phyloP scores from a whole-genome alignment of 768 basidiomycete species.

The Boletus sp. region DNA sequence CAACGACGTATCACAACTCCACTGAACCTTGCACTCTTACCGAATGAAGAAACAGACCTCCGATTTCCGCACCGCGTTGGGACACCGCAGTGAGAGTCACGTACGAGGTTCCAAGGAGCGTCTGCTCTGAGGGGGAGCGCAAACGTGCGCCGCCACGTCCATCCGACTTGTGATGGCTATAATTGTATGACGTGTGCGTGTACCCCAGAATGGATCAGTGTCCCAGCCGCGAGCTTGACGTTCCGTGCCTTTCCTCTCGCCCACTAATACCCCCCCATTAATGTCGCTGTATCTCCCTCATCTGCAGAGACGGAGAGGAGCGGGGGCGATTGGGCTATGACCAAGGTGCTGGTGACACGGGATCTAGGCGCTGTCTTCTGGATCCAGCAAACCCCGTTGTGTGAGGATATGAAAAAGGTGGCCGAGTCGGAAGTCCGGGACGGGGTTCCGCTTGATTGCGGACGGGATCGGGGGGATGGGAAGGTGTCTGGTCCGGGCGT shows the following conservation, averaged over 20 bases:
- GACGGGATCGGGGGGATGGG: neutral
- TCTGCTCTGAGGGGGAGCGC: neutral
- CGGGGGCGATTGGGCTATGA: neutral
- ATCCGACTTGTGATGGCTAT: neutral
- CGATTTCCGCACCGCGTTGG: neutral
- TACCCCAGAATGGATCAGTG: neutral
- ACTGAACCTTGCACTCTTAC: neutral
- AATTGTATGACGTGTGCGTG: neutral
- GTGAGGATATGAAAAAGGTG: neutral
- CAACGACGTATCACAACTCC: neutral
- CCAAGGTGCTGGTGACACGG: no score
- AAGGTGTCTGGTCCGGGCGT: neutral
- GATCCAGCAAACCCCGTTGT: no score
- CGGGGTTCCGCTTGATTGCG: neutral
- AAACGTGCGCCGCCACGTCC: neutral
- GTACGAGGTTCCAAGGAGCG: neutral
- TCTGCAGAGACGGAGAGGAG: no score
- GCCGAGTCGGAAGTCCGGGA: neutral
- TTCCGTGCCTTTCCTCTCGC: neutral
- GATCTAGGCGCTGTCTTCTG: no score
- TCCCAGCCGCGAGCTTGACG: neutral
- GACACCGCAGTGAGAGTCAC: neutral
- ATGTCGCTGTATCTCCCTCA: neutral
- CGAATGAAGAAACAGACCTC: neutral
- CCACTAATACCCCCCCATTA: neutral